phyloP scores from a whole-genome alignment of 345 rosid genomes.

The Syzygium jambos region DNA sequence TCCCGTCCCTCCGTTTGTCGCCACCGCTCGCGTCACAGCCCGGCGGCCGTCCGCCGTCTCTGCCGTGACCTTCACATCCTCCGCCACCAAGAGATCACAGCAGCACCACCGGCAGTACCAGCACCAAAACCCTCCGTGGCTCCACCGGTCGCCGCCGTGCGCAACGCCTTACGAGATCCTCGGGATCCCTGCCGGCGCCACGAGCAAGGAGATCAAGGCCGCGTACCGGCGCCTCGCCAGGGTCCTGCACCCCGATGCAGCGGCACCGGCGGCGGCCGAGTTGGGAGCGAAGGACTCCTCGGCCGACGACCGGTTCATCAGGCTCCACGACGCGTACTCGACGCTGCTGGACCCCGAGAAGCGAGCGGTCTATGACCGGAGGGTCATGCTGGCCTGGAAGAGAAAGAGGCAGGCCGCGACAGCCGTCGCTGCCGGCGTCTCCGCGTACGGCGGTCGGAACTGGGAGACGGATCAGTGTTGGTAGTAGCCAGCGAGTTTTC shows the following conservation, averaged over 20 bases:
- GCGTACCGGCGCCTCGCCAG: slow-evolving; percentile 60
- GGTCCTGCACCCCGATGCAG: slow-evolving; percentile 54
- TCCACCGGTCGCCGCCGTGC: not conserved
- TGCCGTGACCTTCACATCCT: not conserved
- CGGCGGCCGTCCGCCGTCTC: not conserved
- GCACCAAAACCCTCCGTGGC: not conserved
- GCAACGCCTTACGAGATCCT: slow-evolving; percentile 44
- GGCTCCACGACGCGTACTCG: slow-evolving; percentile 49
- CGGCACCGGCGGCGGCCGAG: slow-evolving; percentile 1
- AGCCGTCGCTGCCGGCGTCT: not conserved
- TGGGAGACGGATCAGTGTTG: slow-evolving; percentile 85
- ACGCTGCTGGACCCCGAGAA: slow-evolving; percentile 62
- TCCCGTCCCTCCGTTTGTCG: not conserved
- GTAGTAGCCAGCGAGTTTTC: slow-evolving; percentile 13
- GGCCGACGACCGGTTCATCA: slow-evolving; percentile 25
- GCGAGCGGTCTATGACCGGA: slow-evolving; percentile 44
- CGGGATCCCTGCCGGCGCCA: slow-evolving; percentile 47
- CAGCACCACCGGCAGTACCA: not conserved
- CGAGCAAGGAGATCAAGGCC: slow-evolving; percentile 46
- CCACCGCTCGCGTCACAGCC: not conserved
- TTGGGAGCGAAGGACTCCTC: not conserved
- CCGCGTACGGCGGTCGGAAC: slow-evolving; percentile 18
- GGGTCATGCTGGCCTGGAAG: slow-evolving; percentile 14
- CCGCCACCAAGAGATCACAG: not conserved
- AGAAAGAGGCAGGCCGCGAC: slow-evolving; percentile 11